Base-by-base conservation (phyloP, 129 eudicot species). In the Deinandra increscens region DNA sequence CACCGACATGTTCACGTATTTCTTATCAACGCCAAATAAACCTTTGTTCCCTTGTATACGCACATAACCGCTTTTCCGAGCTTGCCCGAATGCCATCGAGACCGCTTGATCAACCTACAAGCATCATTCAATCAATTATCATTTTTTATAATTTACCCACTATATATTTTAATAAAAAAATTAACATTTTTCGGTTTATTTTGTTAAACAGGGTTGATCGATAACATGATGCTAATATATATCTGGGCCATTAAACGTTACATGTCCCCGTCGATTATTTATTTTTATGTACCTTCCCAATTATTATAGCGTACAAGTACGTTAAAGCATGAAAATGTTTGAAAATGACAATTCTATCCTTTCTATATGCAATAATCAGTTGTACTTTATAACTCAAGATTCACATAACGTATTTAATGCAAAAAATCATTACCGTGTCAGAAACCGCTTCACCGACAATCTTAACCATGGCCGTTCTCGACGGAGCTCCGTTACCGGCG, bases 371-470 rank as follows among this genome's bases (percentile, higher is more conserved):
- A 58, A 15, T 59, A 48, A 43, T 18, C 20, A 59, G 0, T 71
- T 71, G 46, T 71, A 71, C 46, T 39, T 38, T 70, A 55, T 70
- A 22, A 15, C 61, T 72, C 69, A 31, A 45, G 60, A 43, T 33
- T 60, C 76, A 72, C 23, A 10, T 39, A 48, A 61, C 43, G 41
- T 7, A 60, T 60, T 60, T 60, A 14, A 34, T 68, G 17, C 70
- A 59, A 74, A 64, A 64, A 74, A 22, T 34, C 22, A 69, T 14
- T 75, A 90, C 91, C 81, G 86, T 90, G 61, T 90, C 97, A 14
- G 97, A 87, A 74, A 83, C 91, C 15, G 89, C 86, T 61, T 90
- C 89, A 5, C 85, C 86, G 56, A 83, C 87, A 22, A 90, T 83
- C 72, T 77, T 83, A 22, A 81, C 71, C 6, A 78, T 77, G 17